phyloP scores from a whole-genome alignment of 192 early-diverging fungal genomes.

The Kappamyces sp. region DNA sequence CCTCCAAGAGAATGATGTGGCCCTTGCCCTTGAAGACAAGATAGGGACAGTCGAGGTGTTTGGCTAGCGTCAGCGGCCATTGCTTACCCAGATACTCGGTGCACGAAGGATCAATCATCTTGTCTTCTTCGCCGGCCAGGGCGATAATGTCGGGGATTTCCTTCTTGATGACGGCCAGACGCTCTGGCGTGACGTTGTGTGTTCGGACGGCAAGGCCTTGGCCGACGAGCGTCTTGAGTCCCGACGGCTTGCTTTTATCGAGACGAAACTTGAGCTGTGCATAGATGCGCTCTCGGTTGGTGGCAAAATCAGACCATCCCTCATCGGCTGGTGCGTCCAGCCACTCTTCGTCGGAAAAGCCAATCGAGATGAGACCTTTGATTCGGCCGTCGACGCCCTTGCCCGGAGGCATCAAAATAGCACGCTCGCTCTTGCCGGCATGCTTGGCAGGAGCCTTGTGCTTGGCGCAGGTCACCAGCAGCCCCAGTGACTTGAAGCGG shows the following conservation, averaged over 20 bases:
- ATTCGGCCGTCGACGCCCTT: background rate
- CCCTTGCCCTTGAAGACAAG: conserved; percentile 3
- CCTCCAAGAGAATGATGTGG: background rate
- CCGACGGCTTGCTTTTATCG: background rate
- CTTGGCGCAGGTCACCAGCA: conserved; percentile 13
- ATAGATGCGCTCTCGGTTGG: background rate
- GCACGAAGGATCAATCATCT: conserved; percentile 8
- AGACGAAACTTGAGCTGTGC: no score
- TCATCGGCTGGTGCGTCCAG: background rate
- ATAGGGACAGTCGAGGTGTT: background rate
- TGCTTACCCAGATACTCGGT: conserved; percentile 1
- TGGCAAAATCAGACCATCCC: conserved; percentile 3
- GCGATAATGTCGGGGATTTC: conserved; percentile 7
- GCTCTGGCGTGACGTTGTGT: conserved; percentile 1
- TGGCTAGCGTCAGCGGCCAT: no score
- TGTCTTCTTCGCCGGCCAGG: background rate
- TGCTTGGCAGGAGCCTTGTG: background rate
- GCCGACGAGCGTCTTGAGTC: conserved; percentile 2
- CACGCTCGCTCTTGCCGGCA: background rate
- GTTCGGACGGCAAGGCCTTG: conserved; percentile 9
- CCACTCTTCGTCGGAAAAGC: conserved; percentile 14
- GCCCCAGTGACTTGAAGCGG: background rate
- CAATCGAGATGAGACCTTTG: background rate
- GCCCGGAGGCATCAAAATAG: background rate
- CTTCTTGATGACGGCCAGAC: background rate